Percentiles rank a stretch among this genome's conserved stretches.
phyloP scores from a whole-genome alignment of 2,329 filamentous ascomycete genomes.

The Nigrospora sphaerica region DNA sequence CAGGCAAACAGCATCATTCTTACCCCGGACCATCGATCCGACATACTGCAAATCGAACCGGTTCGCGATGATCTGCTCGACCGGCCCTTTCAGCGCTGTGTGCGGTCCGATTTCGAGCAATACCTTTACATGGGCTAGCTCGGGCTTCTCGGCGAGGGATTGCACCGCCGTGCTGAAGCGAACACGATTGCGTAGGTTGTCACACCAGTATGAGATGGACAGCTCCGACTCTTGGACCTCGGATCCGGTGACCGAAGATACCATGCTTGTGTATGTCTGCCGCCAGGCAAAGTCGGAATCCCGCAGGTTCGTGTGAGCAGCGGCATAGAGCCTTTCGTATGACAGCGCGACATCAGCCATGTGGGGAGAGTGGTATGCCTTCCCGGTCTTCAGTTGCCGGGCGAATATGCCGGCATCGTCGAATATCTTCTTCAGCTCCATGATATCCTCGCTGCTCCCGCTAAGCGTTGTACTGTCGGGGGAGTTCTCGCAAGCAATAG shows the following conservation, averaged over 20 bases:
- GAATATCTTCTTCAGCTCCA: conserved; percentile 28
- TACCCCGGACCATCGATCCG: conserved; percentile 9
- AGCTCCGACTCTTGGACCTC: conserved; percentile 2
- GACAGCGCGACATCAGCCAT: conserved; percentile 31
- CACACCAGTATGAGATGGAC: conserved; percentile 13
- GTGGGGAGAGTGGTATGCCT: conserved; percentile 31
- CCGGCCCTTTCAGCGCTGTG: conserved; percentile 19
- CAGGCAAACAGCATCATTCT: conserved; percentile 9
- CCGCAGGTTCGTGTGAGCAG: background rate
- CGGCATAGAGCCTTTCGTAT: conserved; percentile 1
- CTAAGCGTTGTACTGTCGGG: conserved; percentile 39
- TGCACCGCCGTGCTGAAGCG: conserved; percentile 18
- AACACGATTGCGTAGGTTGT: conserved; percentile 15
- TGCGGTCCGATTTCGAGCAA: conserved; percentile 22
- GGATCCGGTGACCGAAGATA: conserved; percentile 14
- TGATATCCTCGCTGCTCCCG: conserved; percentile 33
- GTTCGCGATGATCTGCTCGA: conserved; percentile 23
- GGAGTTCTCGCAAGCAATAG: conserved; percentile 31
- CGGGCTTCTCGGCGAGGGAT: conserved; percentile 21
- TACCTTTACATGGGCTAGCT: conserved; percentile 2
- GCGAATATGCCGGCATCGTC: conserved; percentile 38
- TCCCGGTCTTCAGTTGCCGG: conserved; percentile 32
- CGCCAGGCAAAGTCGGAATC: background rate
- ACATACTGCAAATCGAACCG: conserved; percentile 7
- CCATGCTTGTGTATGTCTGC: conserved; percentile 4